A percentile compares a stretch with the other conserved stretches of the same genome.
These are phyloP conservation scores for Telopea speciosissima DNA, from an alignment of 177 flowering plant genomes.

Conservation along the genomic window DNA sequence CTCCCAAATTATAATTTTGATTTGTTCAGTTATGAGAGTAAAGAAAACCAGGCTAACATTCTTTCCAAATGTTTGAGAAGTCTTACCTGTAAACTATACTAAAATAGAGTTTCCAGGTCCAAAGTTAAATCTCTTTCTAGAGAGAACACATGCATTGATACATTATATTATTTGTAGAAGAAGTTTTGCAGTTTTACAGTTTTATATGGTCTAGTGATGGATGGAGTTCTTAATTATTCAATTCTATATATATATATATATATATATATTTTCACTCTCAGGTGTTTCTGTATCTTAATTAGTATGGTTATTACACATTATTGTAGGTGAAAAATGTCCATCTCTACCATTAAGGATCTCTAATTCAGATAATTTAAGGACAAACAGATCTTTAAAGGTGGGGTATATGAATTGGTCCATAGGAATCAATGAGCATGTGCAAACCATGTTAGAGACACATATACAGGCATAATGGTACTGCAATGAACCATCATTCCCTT, in stretches of 20 bases:
- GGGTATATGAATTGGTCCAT: conserved; percentile 3
- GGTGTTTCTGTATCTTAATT: too few relatives aligned
- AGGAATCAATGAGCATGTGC: conserved; percentile 11
- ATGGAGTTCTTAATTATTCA: background rate
- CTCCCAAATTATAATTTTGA: background rate
- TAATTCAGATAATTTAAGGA: background rate
- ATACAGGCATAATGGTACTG: conserved; percentile 7
- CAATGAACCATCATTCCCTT: conserved; percentile 8
- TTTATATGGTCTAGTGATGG: background rate
- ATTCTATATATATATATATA: too few relatives aligned
- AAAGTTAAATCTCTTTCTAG: too few relatives aligned
- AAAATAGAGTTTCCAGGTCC: too few relatives aligned
- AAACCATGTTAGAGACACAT: conserved; percentile 9
- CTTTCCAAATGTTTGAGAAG: background rate
- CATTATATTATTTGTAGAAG: background rate
- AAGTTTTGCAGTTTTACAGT: background rate
- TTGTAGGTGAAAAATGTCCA: background rate
- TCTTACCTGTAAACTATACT: too few relatives aligned
- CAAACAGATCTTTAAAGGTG: background rate
- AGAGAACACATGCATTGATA: background rate
- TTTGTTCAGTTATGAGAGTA: too few relatives aligned
- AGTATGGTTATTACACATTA: background rate
- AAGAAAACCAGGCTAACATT: background rate
- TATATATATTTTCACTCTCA: too few relatives aligned
- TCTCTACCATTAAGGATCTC: background rate